These are phyloP conservation scores for Oryza meridionalis DNA, from an alignment of 176 grass and related monocot genomes.

Conservation along the genomic window DNA sequence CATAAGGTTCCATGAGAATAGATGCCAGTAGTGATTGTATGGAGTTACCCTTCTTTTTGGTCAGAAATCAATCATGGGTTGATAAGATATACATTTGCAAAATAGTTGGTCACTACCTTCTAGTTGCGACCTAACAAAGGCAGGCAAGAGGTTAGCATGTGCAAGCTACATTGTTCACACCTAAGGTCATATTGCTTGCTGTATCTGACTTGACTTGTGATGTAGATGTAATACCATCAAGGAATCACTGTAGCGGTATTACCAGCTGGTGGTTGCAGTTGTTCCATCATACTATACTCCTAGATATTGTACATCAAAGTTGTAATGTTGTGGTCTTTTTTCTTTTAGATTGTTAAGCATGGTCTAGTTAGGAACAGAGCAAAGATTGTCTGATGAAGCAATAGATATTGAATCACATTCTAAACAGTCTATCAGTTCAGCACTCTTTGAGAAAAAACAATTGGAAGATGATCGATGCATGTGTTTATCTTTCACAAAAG, in stretches of 20 bases:
- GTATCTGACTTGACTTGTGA: slow-evolving; percentile 43
- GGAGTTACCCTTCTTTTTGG: slow-evolving; percentile 26
- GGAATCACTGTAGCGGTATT: slow-evolving; percentile 14
- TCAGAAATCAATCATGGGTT: slow-evolving; percentile 50
- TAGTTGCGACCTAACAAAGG: slow-evolving; percentile 49
- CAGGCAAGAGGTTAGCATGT: slow-evolving; percentile 46
- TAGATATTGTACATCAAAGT: background rate
- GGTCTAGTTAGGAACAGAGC: background rate
- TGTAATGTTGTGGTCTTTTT: background rate
- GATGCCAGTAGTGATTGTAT: slow-evolving; percentile 38
- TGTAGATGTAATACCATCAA: slow-evolving; percentile 39
- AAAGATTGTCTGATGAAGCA: slow-evolving; percentile 6
- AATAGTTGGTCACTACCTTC: slow-evolving; percentile 37
- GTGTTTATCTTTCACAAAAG: background rate
- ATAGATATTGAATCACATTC: background rate
- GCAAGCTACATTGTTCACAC: slow-evolving; percentile 46
- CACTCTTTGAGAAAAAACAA: background rate
- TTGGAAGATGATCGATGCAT: background rate
- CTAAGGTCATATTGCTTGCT: slow-evolving; percentile 19
- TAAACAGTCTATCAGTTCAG: background rate
- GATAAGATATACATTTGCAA: slow-evolving; percentile 27
- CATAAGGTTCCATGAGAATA: slow-evolving; percentile 50
- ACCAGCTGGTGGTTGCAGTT: slow-evolving; percentile 41
- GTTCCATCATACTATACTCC: slow-evolving; percentile 27
- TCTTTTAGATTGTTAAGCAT: background rate